phyloP scores from a whole-genome alignment of 768 basidiomycete genomes.

The Harrya chromipes region DNA sequence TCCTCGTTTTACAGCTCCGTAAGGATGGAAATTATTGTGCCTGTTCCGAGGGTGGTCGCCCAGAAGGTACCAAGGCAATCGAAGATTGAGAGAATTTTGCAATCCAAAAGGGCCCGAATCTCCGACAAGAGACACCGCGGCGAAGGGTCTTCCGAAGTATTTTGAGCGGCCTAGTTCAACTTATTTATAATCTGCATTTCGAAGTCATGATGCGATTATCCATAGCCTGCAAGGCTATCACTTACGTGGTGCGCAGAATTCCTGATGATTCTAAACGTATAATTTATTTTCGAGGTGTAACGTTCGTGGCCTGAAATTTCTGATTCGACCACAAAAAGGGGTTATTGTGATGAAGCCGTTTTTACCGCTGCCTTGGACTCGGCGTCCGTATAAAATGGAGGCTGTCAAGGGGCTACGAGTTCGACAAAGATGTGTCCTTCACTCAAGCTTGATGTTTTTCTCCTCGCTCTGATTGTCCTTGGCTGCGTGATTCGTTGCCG shows the following conservation, averaged over 20 bases:
- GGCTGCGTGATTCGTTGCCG: slow-evolving; percentile 10
- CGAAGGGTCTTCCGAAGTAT: slow-evolving; percentile 19
- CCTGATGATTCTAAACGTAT: slow-evolving; percentile 11
- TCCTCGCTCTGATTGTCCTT: slow-evolving; percentile 10
- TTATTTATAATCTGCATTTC: slow-evolving; percentile 5
- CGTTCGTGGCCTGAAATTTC: not conserved
- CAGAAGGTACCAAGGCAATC: slow-evolving; percentile 15
- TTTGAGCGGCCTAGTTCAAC: slow-evolving; percentile 1
- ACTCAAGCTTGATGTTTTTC: not conserved
- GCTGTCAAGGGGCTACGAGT: not conserved
- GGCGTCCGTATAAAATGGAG: slow-evolving; percentile 16
- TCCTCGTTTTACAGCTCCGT: slow-evolving; percentile 1
- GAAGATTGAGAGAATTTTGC: slow-evolving; percentile 16
- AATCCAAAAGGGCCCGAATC: slow-evolving; percentile 14
- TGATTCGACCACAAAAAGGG: slow-evolving; percentile 11
- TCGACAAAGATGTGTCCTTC: slow-evolving; percentile 12
- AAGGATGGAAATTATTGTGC: slow-evolving; percentile 11
- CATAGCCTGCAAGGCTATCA: slow-evolving; percentile 17
- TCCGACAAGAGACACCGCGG: slow-evolving; percentile 27
- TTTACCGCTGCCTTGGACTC: not conserved
- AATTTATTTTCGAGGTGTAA: slow-evolving; percentile 8
- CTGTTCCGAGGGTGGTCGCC: slow-evolving; percentile 10
- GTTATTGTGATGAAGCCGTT: slow-evolving; percentile 5
- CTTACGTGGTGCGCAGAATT: slow-evolving; percentile 23
- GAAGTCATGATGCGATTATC: slow-evolving; percentile 19